Conservation (phyloP, 192 early-diverging fungal genomes). For the Coemansia interrupta region DNA sequence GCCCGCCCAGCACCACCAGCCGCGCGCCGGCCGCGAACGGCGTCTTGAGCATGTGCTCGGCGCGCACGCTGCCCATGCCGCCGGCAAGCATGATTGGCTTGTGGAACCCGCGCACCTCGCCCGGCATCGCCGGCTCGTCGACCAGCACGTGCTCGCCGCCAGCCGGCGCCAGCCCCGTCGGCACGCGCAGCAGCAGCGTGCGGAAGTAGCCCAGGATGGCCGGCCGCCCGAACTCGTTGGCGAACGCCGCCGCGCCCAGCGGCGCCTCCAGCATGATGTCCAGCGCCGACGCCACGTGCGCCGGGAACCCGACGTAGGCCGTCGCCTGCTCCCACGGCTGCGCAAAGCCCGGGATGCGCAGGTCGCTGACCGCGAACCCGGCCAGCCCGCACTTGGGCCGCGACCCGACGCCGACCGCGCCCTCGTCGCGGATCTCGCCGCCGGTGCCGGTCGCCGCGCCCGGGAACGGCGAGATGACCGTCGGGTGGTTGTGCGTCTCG, state of each 20-base stretch:
- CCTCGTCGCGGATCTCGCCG: slow-evolving; percentile 99
- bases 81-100: slow-evolving; percentile 99
- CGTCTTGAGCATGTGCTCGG: slow-evolving; percentile 84
- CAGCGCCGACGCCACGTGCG: slow-evolving; percentile 84
- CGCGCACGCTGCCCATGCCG: slow-evolving; percentile 89
- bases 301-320: slow-evolving; percentile 74
- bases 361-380: slow-evolving; percentile 93
- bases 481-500: slow-evolving; percentile 99
- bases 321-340: slow-evolving; percentile 88
- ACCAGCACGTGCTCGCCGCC: slow-evolving; percentile 15
- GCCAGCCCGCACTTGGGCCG: slow-evolving; percentile 92
- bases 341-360: slow-evolving; percentile 82
- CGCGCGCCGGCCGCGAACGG: slow-evolving; percentile 74
- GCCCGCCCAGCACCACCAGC: slow-evolving; percentile 92
- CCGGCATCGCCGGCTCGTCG: slow-evolving; percentile 51
- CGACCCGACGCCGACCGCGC: slow-evolving; percentile 93
- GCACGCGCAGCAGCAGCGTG: slow-evolving; percentile 67
- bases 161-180: slow-evolving; percentile 17
- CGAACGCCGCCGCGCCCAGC: slow-evolving; percentile 95
- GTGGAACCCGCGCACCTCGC: slow-evolving; percentile 91
- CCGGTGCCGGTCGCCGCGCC: slow-evolving; percentile 98
- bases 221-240: slow-evolving; percentile 99
- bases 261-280: slow-evolving; percentile 99
- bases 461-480: slow-evolving; percentile 96
- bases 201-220: slow-evolving; percentile 95